Evolutionary conservation across 805 yeast species (phyloP).

Genomic region (Pichia nakasei): DNA sequence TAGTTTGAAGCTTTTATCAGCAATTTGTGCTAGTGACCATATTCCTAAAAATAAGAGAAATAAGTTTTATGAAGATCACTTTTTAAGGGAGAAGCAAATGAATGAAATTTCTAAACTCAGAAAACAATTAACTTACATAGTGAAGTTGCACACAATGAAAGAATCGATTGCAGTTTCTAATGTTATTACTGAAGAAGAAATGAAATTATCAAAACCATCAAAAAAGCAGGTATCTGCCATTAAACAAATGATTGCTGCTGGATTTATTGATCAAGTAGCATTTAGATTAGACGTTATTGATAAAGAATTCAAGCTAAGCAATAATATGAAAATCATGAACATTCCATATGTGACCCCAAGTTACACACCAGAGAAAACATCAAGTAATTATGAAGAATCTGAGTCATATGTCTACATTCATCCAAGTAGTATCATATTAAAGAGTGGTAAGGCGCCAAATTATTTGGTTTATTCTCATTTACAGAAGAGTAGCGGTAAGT

Average conservation of each 20-base stretch:
- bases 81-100: slow-evolving; percentile 71
- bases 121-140: slow-evolving; percentile 69
- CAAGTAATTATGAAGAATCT: slow-evolving; percentile 24
- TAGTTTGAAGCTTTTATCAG: slow-evolving; percentile 64
- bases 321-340: slow-evolving; percentile 45
- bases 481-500: slow-evolving; percentile 41
- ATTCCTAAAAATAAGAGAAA: slow-evolving; percentile 41
- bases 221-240: slow-evolving; percentile 63
- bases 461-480: slow-evolving; percentile 67
- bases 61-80: slow-evolving; percentile 49
- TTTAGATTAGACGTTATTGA: slow-evolving; percentile 70
- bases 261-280: slow-evolving; percentile 86
- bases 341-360: slow-evolving; percentile 60
- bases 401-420: slow-evolving; percentile 69
- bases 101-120: slow-evolving; percentile 78
- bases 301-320: slow-evolving; percentile 50
- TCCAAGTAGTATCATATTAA: slow-evolving; percentile 58
- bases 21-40: slow-evolving; percentile 81
- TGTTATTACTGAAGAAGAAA: slow-evolving; percentile 29
- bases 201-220: slow-evolving; percentile 59
- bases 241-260: slow-evolving; percentile 89
- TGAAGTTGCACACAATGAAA: slow-evolving; percentile 52
- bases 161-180: slow-evolving; percentile 48
- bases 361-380: slow-evolving; percentile 25
- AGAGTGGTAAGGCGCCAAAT: slow-evolving; percentile 58